phyloP scores from a whole-genome alignment of 495 filamentous ascomycete genomes.

The Neurospora sp. region DNA sequence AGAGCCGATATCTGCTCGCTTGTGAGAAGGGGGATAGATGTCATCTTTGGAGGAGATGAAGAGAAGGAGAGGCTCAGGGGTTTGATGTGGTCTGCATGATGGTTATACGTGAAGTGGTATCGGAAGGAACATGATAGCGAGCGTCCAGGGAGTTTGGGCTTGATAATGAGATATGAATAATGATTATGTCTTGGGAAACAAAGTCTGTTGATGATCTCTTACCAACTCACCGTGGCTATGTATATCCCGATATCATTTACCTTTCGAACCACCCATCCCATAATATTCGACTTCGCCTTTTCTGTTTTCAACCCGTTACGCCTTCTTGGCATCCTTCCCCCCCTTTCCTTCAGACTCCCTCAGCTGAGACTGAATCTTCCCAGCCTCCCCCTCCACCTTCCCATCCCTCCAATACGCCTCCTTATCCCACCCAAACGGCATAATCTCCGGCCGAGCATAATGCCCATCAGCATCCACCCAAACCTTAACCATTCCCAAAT shows the following conservation, averaged over 20 bases:
- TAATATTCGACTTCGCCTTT: background rate
- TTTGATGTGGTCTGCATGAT: slow-evolving; percentile 32
- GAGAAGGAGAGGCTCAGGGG: slow-evolving; percentile 48
- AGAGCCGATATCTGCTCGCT: slow-evolving; percentile 46
- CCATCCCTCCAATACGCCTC: slow-evolving; percentile 27
- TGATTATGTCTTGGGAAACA: background rate
- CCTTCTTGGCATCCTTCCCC: background rate
- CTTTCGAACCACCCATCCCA: background rate
- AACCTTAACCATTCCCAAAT: slow-evolving; percentile 27
- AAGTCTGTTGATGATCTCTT: background rate
- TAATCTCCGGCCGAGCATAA: slow-evolving; percentile 31
- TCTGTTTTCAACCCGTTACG: background rate
- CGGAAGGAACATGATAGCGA: background rate
- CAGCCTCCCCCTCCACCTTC: slow-evolving; percentile 2
- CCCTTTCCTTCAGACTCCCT: background rate
- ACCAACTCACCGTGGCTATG: background rate
- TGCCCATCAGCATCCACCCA: slow-evolving; percentile 31
- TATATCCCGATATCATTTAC: background rate
- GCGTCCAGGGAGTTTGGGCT: background rate
- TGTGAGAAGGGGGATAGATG: slow-evolving; percentile 44
- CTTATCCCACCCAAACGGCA: slow-evolving; percentile 23
- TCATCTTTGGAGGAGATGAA: slow-evolving; percentile 54
- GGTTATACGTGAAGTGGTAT: background rate
- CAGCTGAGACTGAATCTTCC: background rate
- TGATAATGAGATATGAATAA: background rate